Base-by-base conservation (phyloP, 2,329 filamentous ascomycete species). In the Cryphonectria parasitica region DNA sequence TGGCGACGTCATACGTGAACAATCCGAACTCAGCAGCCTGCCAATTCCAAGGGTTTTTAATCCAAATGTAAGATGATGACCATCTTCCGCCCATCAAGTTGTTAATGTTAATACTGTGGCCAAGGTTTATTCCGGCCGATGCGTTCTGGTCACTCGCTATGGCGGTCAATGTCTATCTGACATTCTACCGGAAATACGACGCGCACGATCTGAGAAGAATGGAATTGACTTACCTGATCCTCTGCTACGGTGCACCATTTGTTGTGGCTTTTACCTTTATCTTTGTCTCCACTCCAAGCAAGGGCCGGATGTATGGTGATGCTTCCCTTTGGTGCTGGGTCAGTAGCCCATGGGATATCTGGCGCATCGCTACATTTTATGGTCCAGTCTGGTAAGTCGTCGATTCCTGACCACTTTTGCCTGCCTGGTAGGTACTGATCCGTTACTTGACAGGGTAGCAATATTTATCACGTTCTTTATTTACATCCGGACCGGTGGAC, bases 271-370 rank as follows among this genome's bases (percentile, higher is more conserved):
- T 95, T 15, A 79, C 84, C 7, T 94, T 89, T 76, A 83, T 94
- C 66, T 92, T 93, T 70, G 81, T 94, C 68, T 83, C 69, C 85
- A 85, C 62, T 8, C 74, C 78, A 31, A 75, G 77, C 0, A 80
- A 83, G 31, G 88, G 88, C 5, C 86, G 84, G 3, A 86, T 95
- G 67, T 94, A 95, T 77, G 93, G 92, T 0, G 85, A 91, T 74
- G 93, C 93, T 39, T 88, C 87, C 0, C 80, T 96, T 28, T 97
- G 93, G 93, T 97, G 93, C 78, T 96, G 93, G 93, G 85, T 96
- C n/a, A 82, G 85, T 1, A 76, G 82, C 2, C 80, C 87, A 4
- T 94, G 90, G 87, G 90, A 93, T 68, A 86, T 90, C 71, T 88
- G 92, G 79, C 90, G 93, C 52, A 89, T 96, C 70, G 87, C 88